These are phyloP conservation scores for Sordaria brevicollis DNA, from an alignment of 495 filamentous ascomycete species.

Conservation along the genomic window DNA sequence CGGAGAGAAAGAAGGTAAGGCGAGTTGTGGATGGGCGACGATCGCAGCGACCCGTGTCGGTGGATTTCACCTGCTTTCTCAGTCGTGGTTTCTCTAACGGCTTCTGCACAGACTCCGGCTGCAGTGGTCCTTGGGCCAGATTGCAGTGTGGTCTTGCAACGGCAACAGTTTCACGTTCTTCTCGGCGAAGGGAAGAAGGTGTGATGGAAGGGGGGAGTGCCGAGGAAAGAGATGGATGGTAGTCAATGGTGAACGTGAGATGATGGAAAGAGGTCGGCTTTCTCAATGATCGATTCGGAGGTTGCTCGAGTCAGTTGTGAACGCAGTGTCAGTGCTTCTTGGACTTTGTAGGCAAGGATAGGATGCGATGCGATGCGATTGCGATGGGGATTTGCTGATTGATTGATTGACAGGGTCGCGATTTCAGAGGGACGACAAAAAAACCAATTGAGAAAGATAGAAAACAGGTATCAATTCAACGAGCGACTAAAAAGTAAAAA, in stretches of 20 bases:
- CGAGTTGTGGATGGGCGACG: background rate
- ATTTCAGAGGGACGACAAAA: background rate
- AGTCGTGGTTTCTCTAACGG: background rate
- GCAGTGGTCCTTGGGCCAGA: background rate
- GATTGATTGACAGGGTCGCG: background rate
- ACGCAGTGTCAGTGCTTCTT: background rate
- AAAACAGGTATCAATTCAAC: background rate
- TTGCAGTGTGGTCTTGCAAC: background rate
- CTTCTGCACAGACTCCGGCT: background rate
- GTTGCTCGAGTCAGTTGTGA: background rate
- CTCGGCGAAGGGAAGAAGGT: background rate
- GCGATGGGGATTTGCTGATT: background rate
- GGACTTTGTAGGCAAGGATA: background rate
- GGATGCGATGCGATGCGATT: background rate
- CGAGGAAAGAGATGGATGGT: background rate
- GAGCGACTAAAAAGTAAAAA: background rate
- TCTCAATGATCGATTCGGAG: background rate
- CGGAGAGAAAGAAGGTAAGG: background rate
- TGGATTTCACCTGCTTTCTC: background rate
- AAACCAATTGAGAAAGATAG: background rate
- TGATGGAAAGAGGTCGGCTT: background rate
- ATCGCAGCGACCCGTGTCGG: background rate
- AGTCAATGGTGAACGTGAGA: background rate
- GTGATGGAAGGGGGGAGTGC: background rate
- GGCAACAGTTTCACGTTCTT: background rate